Conservation (phyloP, 805 yeast genomes). For the Myxozyma lipomycoides region DNA sequence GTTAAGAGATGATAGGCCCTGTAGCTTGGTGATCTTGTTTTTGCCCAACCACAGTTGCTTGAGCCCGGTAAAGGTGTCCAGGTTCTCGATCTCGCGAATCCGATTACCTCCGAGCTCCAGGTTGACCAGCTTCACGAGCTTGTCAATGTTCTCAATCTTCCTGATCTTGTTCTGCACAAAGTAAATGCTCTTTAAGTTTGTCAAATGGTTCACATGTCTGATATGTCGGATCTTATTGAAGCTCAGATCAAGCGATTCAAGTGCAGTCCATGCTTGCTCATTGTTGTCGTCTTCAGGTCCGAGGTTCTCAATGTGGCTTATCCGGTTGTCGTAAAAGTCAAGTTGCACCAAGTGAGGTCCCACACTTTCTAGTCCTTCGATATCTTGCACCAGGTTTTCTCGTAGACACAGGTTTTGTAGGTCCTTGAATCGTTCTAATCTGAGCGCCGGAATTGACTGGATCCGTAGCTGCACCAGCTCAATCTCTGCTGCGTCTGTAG, state of each 20-base stretch:
- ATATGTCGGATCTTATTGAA: slow-evolving; percentile 86
- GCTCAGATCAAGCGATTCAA: slow-evolving; percentile 66
- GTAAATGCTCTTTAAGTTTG: slow-evolving; percentile 61
- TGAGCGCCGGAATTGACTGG: slow-evolving; percentile 46
- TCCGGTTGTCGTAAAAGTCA: slow-evolving; percentile 88
- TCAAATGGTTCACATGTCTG: slow-evolving; percentile 65
- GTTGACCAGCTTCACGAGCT: slow-evolving; percentile 54
- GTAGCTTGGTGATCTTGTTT: slow-evolving; percentile 63
- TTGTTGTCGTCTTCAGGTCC: slow-evolving; percentile 11
- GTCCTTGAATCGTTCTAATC: slow-evolving; percentile 51
- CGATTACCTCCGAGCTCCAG: slow-evolving; percentile 91
- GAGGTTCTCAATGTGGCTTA: slow-evolving; percentile 71
- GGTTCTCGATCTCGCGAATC: slow-evolving; percentile 51
- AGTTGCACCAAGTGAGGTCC: slow-evolving; percentile 63
- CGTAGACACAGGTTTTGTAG: slow-evolving; percentile 67
- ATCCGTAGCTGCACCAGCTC: slow-evolving; percentile 60
- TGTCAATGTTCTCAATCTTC: slow-evolving; percentile 63
- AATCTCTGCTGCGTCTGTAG: slow-evolving; percentile 48
- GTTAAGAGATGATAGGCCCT: slow-evolving; percentile 55
- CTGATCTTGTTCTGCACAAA: slow-evolving; percentile 85
- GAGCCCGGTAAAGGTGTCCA: slow-evolving; percentile 53
- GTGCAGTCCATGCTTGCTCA: slow-evolving; percentile 12
- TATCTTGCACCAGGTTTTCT: slow-evolving; percentile 74
- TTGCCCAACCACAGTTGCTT: slow-evolving; percentile 91
- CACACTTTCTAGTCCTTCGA: slow-evolving; percentile 62